These are phyloP conservation scores for Prillingera fragicola DNA, from an alignment of 1,284 basidiomycete species.

Conservation along the genomic window DNA sequence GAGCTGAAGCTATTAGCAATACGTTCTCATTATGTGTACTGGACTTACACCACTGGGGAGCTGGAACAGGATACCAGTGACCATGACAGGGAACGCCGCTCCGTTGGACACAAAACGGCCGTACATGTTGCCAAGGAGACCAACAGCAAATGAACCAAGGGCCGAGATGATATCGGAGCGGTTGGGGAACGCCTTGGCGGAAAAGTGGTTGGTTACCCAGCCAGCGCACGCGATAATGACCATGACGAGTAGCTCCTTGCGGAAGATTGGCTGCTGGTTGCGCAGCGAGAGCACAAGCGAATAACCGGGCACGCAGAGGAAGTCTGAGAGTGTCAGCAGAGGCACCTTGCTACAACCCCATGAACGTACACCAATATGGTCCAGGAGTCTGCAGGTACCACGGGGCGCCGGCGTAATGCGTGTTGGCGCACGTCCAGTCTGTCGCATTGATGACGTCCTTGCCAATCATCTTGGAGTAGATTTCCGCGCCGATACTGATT, in stretches of 20 bases:
- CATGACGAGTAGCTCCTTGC: conserved; percentile 63
- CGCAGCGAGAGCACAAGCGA: conserved; percentile 67
- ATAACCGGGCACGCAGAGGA: conserved; percentile 74
- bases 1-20: conserved; percentile 14
- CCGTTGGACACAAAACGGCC: conserved; percentile 56
- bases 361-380: conserved; percentile 49
- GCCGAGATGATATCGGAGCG: conserved; percentile 70
- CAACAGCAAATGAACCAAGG: conserved; percentile 73
- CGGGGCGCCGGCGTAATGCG: conserved; percentile 54
- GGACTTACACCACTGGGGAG: conserved; percentile 61
- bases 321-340: conserved; percentile 51
- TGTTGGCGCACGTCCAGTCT: conserved; percentile 58
- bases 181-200: conserved; percentile 58
- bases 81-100: conserved; percentile 46
- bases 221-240: conserved; percentile 68
- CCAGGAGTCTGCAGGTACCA: conserved; percentile 50
- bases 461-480: conserved; percentile 59
- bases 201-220: conserved; percentile 71
- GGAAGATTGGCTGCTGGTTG: conserved; percentile 66
- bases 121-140: conserved; percentile 74
- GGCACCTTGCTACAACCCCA: background rate
- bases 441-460: conserved; percentile 52
- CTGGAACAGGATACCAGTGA: conserved; percentile 76
- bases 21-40: too few relatives aligned
- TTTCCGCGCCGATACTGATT: conserved; percentile 67